Evolutionary conservation across 2,329 filamentous ascomycete species (phyloP).

Genomic region (Ascochyta koolunga): DNA sequence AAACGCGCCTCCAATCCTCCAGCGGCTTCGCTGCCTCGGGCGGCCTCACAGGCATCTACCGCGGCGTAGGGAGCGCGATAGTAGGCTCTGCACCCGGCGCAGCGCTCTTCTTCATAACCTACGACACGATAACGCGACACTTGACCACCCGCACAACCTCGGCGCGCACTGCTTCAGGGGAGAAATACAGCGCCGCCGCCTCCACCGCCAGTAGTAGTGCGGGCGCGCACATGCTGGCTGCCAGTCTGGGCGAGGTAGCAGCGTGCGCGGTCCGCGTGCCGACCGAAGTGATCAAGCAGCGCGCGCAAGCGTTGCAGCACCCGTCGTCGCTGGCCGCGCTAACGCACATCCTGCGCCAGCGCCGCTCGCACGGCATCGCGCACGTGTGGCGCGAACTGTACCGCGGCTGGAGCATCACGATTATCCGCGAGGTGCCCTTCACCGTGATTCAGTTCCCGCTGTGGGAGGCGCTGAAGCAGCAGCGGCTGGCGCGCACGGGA

Average conservation of each 20-base stretch:
- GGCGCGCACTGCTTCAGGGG: slow-evolving; percentile 33
- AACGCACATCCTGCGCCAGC: slow-evolving; percentile 65
- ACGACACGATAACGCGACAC: slow-evolving; percentile 70
- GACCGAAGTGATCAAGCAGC: slow-evolving; percentile 96
- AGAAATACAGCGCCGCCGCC: slow-evolving; percentile 30
- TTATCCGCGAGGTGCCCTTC: slow-evolving; percentile 95
- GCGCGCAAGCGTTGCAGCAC: slow-evolving; percentile 86
- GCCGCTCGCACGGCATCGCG: slow-evolving; percentile 48
- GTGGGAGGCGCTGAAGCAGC: slow-evolving; percentile 90
- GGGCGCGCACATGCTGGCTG: slow-evolving; percentile 77
- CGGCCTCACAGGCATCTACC: slow-evolving; percentile 91
- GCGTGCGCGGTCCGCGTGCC: slow-evolving; percentile 92
- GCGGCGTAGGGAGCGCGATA: slow-evolving; percentile 85
- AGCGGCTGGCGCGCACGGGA: slow-evolving; percentile 57
- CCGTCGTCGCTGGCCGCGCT: slow-evolving; percentile 72
- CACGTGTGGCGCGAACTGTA: slow-evolving; percentile 85
- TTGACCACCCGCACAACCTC: slow-evolving; percentile 23
- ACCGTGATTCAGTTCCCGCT: slow-evolving; percentile 97
- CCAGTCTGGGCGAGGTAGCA: slow-evolving; percentile 84
- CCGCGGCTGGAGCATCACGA: slow-evolving; percentile 87
- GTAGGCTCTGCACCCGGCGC: slow-evolving; percentile 92
- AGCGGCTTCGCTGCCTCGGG: slow-evolving; percentile 79
- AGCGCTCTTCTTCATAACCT: slow-evolving; percentile 96
- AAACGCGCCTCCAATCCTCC: slow-evolving; percentile 91
- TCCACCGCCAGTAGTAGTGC: slow-evolving; percentile 44